Conservation (phyloP, 192 early-diverging fungal genomes). For the Glomus cerebriforme region DNA sequence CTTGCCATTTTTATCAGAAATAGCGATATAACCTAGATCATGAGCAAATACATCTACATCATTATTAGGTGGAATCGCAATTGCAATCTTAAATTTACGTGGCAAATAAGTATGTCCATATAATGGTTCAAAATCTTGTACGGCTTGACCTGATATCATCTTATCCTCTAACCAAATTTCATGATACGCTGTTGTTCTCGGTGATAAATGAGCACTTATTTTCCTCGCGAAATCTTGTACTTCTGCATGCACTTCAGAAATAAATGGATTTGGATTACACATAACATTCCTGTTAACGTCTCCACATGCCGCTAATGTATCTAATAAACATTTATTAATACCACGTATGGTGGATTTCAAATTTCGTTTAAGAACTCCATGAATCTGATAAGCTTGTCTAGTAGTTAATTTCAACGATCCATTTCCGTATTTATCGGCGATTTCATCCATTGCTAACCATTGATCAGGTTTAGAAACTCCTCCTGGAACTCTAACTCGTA, state of each 20-base stretch:
- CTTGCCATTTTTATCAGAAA: slow-evolving; percentile 69
- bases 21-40: slow-evolving; percentile 92
- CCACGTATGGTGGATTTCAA: slow-evolving; percentile 86
- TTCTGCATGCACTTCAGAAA: slow-evolving; percentile 77
- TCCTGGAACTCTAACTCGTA: slow-evolving; percentile 92
- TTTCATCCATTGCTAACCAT: slow-evolving; percentile 93
- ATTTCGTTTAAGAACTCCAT: slow-evolving; percentile 91
- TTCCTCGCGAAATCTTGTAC: slow-evolving; percentile 72
- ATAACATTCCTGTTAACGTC: slow-evolving; percentile 99
- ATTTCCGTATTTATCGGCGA: slow-evolving; percentile 83
- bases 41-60: slow-evolving; percentile 97
- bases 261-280: slow-evolving; percentile 83
- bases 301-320: slow-evolving; percentile 95
- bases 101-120: slow-evolving; percentile 93
- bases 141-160: slow-evolving; percentile 76
- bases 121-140: slow-evolving; percentile 86
- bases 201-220: slow-evolving; percentile 79
- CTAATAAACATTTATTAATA: slow-evolving; percentile 89
- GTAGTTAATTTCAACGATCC: slow-evolving; percentile 93
- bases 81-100: slow-evolving; percentile 95
- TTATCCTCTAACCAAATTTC: slow-evolving; percentile 97
- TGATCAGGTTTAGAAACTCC: slow-evolving; percentile 86
- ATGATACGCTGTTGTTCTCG: slow-evolving; percentile 89
- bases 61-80: slow-evolving; percentile 94
- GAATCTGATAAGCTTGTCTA: slow-evolving; percentile 96